Evolutionary conservation across 192 early-diverging fungal species (phyloP).

Genomic region (Rhizophagus clarus): DNA sequence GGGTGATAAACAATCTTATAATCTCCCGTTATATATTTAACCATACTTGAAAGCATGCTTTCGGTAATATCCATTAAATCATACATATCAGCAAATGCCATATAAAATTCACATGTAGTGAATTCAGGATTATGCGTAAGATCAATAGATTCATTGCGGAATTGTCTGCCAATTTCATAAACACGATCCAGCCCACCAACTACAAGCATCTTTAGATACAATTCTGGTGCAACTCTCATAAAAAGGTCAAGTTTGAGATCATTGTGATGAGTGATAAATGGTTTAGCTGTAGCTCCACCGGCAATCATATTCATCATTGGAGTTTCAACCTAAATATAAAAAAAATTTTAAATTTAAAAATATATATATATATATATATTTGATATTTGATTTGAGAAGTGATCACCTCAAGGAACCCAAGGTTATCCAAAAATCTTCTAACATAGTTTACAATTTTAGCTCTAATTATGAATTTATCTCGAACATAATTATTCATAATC

Average conservation of each 20-base stretch:
- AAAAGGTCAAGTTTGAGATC: slow-evolving; percentile 98
- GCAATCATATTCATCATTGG: slow-evolving; percentile 99
- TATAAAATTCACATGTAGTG: slow-evolving; percentile 99
- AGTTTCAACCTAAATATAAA: slow-evolving; percentile 77
- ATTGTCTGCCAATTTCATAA: slow-evolving; percentile 98
- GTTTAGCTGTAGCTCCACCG: slow-evolving; percentile 98
- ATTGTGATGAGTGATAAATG: slow-evolving; percentile 99
- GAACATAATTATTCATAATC: slow-evolving; percentile 97
- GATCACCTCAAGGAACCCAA: slow-evolving; percentile 84
- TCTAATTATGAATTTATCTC: slow-evolving; percentile 92
- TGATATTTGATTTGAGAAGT: not conserved
- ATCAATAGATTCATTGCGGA: slow-evolving; percentile 99
- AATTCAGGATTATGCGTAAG: slow-evolving; percentile 99
- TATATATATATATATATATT: not conserved
- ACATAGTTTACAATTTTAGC: slow-evolving; percentile 96
- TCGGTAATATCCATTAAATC: slow-evolving; percentile 98
- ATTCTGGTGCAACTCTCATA: slow-evolving; percentile 98
- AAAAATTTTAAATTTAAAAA: not conserved
- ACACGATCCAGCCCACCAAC: slow-evolving; percentile 98
- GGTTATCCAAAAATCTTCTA: slow-evolving; percentile 91
- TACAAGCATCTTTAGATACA: slow-evolving; percentile 97
- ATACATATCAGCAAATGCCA: slow-evolving; percentile 98
- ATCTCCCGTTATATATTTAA: slow-evolving; percentile 86
- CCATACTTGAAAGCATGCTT: slow-evolving; percentile 76
- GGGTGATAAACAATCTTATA: slow-evolving; percentile 97